These are phyloP conservation scores for Malania oleifera DNA, from an alignment of 164 flowering plant genomes.

Conservation along the genomic window DNA sequence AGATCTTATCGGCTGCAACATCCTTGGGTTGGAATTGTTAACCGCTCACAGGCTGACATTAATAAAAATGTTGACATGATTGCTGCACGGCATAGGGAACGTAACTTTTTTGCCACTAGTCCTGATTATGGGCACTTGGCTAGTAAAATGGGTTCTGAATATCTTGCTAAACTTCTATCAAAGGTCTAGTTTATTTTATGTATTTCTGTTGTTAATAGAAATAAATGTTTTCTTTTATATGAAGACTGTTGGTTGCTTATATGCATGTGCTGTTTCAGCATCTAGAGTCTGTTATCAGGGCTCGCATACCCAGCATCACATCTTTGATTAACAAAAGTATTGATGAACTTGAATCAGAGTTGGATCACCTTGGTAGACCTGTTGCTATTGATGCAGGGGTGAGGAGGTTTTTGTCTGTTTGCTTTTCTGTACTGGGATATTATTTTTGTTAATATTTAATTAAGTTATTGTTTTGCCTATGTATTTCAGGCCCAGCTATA, in stretches of 20 bases:
- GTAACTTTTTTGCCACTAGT: slow-evolving; percentile 68
- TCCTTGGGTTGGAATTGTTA: slow-evolving; percentile 91
- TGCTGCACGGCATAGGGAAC: slow-evolving; percentile 69
- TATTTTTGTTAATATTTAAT: not conserved
- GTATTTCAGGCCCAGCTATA: slow-evolving; percentile 72
- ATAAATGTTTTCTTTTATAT: no score
- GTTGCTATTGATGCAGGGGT: slow-evolving; percentile 80
- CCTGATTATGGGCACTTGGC: slow-evolving; percentile 76
- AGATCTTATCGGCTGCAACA: slow-evolving; percentile 72
- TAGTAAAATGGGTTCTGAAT: slow-evolving; percentile 76
- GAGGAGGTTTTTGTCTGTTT: slow-evolving; percentile 4
- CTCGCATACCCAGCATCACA: slow-evolving; percentile 57
- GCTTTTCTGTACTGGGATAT: not conserved
- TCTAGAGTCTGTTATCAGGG: slow-evolving; percentile 57
- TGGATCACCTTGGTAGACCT: slow-evolving; percentile 64
- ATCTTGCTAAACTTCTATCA: slow-evolving; percentile 81
- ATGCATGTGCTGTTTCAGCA: slow-evolving; percentile 39
- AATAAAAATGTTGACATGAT: slow-evolving; percentile 78
- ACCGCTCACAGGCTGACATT: slow-evolving; percentile 83
- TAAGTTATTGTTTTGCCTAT: not conserved
- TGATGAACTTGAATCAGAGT: slow-evolving; percentile 63
- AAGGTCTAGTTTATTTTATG: slow-evolving; percentile 25
- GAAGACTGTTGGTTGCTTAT: no score
- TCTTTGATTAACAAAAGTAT: slow-evolving; percentile 58
- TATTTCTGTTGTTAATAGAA: no score